phyloP scores from a whole-genome alignment of 257 asterid genomes.

The Anisodus acutangulus region DNA sequence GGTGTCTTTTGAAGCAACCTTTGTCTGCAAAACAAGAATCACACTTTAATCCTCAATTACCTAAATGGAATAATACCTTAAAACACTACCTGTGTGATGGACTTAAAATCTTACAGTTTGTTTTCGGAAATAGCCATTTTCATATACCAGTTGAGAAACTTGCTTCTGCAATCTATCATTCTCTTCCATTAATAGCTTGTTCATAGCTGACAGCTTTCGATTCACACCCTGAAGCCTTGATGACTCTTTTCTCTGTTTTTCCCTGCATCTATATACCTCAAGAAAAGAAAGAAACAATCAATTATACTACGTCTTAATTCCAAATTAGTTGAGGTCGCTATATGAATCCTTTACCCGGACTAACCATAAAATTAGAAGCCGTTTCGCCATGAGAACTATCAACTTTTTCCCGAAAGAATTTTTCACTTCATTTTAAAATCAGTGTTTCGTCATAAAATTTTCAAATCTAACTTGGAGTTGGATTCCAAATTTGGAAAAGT shows the following conservation, averaged over 20 bases:
- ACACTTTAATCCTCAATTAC: conserved; percentile 2
- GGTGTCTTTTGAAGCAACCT: conserved; percentile 74
- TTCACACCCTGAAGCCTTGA: conserved; percentile 86
- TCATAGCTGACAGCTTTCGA: conserved; percentile 88
- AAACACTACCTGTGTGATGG: background rate
- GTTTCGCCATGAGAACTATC: too few relatives aligned
- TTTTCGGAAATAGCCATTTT: conserved; percentile 82
- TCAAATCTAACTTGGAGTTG: too few relatives aligned
- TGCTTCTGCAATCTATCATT: conserved; percentile 92
- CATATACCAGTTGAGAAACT: conserved; percentile 82
- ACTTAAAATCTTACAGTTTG: conserved; percentile 50
- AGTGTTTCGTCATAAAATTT: too few relatives aligned
- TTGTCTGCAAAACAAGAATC: conserved; percentile 48
- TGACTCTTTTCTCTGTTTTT: conserved; percentile 90
- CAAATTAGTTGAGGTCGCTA: background rate
- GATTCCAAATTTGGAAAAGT: too few relatives aligned
- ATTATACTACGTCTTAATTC: background rate
- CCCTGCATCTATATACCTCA: conserved; percentile 66
- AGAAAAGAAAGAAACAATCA: background rate
- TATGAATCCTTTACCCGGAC: background rate
- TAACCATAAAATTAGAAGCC: too few relatives aligned
- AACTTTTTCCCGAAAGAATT: too few relatives aligned
- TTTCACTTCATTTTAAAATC: too few relatives aligned
- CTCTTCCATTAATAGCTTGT: conserved; percentile 90
- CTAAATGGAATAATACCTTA: background rate